A percentile compares a stretch with the other conserved stretches of the same genome.
Conservation (phyloP, 2,329 filamentous ascomycete genomes). For the Teratosphaeria viscida region DNA sequence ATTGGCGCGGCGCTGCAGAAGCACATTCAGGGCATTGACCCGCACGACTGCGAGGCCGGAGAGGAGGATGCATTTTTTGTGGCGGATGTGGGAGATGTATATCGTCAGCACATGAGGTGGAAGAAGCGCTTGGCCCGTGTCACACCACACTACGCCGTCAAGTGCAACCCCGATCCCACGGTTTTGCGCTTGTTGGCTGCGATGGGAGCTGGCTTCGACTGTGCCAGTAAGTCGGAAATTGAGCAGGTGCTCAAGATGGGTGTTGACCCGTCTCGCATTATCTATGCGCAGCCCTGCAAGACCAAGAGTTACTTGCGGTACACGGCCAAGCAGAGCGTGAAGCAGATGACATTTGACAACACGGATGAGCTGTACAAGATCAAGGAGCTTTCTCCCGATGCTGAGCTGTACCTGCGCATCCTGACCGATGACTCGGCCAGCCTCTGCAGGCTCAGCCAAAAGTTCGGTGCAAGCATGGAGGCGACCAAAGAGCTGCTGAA, state of each 20-base stretch:
- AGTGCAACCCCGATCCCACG: conserved; percentile 92
- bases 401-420: conserved; percentile 89
- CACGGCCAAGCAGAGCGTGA: conserved; percentile 72
- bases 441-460: conserved; percentile 89
- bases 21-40: conserved; percentile 73
- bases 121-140: conserved; percentile 87
- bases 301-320: conserved; percentile 96
- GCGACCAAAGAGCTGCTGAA: conserved; percentile 65
- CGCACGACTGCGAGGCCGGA: conserved; percentile 77
- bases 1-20: conserved; percentile 80
- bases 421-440: conserved; percentile 92
- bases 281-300: conserved; percentile 99
- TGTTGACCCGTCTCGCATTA: conserved; percentile 80
- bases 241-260: conserved; percentile 79
- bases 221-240: conserved; percentile 94
- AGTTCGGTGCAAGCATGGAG: conserved; percentile 89
- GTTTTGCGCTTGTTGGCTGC: conserved; percentile 78
- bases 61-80: conserved; percentile 98
- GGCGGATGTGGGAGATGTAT: conserved; percentile 94
- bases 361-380: conserved; percentile 97
- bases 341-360: conserved; percentile 99
- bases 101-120: conserved; percentile 97
- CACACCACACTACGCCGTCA: conserved; percentile 97
- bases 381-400: conserved; percentile 77
- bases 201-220: conserved; percentile 93